Conservation (phyloP, 2,329 filamentous ascomycete genomes). For the Fusarium temperatum region DNA sequence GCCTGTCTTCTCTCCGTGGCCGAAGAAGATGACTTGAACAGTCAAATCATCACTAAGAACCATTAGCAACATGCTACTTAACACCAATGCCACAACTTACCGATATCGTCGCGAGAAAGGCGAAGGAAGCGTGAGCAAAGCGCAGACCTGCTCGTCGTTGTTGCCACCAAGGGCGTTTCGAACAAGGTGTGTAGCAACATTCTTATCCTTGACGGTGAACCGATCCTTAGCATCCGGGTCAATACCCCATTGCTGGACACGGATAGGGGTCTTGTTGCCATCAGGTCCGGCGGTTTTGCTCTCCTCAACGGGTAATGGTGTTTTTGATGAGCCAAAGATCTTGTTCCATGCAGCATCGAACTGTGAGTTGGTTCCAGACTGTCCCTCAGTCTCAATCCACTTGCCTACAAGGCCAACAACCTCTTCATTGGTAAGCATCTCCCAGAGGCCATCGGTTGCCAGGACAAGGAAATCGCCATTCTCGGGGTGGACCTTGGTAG, state of each 20-base stretch:
- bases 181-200: slow-evolving; percentile 93
- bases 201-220: slow-evolving; percentile 96
- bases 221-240: slow-evolving; percentile 76
- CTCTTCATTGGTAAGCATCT: slow-evolving; percentile 99
- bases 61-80: slow-evolving; percentile 4
- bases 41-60: slow-evolving; percentile 84
- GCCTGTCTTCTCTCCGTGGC: slow-evolving; percentile 78
- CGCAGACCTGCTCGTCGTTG: slow-evolving; percentile 92
- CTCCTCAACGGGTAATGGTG: slow-evolving; percentile 80
- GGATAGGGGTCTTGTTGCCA: slow-evolving; percentile 87
- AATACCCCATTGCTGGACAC: slow-evolving; percentile 90
- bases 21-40: slow-evolving; percentile 98
- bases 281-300: slow-evolving; percentile 57
- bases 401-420: slow-evolving; percentile 95
- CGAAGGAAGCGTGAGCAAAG: slow-evolving; percentile 87
- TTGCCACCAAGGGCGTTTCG: slow-evolving; percentile 94
- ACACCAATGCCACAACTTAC: slow-evolving; percentile 53
- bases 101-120: slow-evolving; percentile 92
- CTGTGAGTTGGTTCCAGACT: slow-evolving; percentile 65
- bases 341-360: slow-evolving; percentile 75
- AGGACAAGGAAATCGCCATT: slow-evolving; percentile 96
- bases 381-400: slow-evolving; percentile 86
- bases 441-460: slow-evolving; percentile 97
- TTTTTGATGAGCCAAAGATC: slow-evolving; percentile 61
- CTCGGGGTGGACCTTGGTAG: slow-evolving; percentile 87